These are phyloP conservation scores for Rhodotorula sp. DNA, from an alignment of 1,284 basidiomycete species.

Conservation along the genomic window DNA sequence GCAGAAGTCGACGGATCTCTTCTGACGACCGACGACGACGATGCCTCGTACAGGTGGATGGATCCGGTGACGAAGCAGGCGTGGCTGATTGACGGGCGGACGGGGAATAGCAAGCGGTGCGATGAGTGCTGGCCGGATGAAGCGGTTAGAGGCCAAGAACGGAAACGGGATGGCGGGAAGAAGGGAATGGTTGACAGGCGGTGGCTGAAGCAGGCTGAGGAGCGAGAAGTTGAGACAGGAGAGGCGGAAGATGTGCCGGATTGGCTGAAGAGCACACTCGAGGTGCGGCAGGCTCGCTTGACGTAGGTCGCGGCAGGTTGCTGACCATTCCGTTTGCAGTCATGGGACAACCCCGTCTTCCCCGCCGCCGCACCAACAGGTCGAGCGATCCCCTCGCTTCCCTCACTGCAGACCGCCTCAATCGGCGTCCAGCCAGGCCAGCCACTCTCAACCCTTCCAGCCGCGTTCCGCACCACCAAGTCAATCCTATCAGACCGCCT, in stretches of 20 bases:
- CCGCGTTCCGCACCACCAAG: constrained; percentile 8
- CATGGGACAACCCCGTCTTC: constrained; percentile 43
- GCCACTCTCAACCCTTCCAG: not conserved
- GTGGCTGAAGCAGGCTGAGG: not conserved
- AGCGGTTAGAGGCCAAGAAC: not conserved
- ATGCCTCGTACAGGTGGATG: constrained; percentile 52
- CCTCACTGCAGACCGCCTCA: not conserved
- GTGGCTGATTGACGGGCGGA: constrained; percentile 43
- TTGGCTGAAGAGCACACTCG: constrained; percentile 58
- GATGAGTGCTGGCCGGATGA: not conserved
- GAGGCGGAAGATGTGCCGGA: constrained; percentile 48
- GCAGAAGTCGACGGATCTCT: no score
- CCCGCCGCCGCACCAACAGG: not conserved
- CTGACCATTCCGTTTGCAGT: not conserved
- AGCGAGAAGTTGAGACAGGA: not conserved
- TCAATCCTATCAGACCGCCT: not conserved
- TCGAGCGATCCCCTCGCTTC: constrained; percentile 11
- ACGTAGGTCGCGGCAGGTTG: not conserved
- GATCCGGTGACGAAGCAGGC: constrained; percentile 59
- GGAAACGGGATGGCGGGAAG: not conserved
- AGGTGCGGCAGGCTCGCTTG: constrained; percentile 47
- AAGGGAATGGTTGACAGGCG: constrained; percentile 11
- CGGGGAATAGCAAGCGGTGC: constrained; percentile 38
- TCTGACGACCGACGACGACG: not conserved
- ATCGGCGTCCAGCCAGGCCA: no score